Conservation (phyloP, 2,329 filamentous ascomycete genomes). For the Sporothrix humicola region DNA sequence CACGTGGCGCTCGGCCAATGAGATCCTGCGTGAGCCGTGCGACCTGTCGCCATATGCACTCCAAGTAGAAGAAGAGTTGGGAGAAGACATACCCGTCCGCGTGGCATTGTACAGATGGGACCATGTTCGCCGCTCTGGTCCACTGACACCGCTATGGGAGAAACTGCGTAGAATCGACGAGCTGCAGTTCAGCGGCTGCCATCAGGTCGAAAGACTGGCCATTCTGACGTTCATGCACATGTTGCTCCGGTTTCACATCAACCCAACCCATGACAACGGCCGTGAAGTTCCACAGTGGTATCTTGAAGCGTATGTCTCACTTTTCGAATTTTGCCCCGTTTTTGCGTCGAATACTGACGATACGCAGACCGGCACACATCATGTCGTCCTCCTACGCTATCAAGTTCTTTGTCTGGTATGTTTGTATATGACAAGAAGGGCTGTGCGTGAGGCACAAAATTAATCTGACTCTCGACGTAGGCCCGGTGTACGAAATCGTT, state of each 20-base stretch:
- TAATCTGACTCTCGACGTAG: neutral
- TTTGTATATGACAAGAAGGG: neutral
- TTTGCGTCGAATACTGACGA: too few species aligned
- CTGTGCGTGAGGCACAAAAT: neutral
- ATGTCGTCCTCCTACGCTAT: neutral
- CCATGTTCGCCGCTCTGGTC: neutral
- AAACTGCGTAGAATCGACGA: neutral
- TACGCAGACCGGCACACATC: neutral
- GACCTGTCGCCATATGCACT: neutral
- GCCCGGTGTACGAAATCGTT: neutral
- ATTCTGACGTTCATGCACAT: constrained; percentile 1
- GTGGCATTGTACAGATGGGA: neutral
- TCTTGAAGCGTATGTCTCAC: neutral
- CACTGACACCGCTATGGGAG: neutral
- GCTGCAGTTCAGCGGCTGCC: neutral
- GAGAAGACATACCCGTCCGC: neutral
- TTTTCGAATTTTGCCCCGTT: neutral
- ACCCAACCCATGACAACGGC: neutral
- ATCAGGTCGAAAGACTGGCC: neutral
- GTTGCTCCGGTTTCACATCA: neutral
- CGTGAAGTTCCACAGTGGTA: neutral
- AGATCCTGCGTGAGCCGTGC: neutral
- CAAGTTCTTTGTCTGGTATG: neutral
- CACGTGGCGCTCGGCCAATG: neutral
- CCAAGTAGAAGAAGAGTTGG: neutral